These are phyloP conservation scores for Fomitopsis betulina DNA, from an alignment of 1,284 basidiomycete genomes.

Conservation along the genomic window DNA sequence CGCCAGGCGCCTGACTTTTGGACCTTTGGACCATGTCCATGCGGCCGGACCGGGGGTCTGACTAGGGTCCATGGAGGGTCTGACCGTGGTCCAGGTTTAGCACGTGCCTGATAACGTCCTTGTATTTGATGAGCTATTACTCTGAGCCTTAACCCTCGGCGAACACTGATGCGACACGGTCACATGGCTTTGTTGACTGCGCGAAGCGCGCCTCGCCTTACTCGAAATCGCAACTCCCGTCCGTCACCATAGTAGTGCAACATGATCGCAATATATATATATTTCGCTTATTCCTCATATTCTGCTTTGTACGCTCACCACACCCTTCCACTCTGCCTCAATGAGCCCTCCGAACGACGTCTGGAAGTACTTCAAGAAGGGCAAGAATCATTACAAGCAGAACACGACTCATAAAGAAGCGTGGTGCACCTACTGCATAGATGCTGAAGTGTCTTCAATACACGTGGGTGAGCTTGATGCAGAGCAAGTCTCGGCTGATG, in stretches of 20 bases:
- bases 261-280: no score
- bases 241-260: no score
- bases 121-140: neutral
- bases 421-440: neutral
- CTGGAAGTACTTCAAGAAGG: neutral
- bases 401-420: neutral
- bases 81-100: neutral
- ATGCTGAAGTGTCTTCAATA: neutral
- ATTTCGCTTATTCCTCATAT: no score
- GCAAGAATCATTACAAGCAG: neutral
- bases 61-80: neutral
- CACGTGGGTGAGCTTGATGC: neutral
- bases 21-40: neutral
- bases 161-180: no score
- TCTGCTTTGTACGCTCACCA: no score
- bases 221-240: no score
- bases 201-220: no score
- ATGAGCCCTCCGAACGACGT: neutral
- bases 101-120: no score
- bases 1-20: neutral
- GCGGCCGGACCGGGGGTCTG: neutral
- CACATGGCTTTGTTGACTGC: no score
- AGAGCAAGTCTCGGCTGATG: neutral
- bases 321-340: no score
- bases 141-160: no score